Evolutionary conservation across 192 early-diverging fungal genomes (phyloP).

Genomic region (Umbelopsis sp.): DNA sequence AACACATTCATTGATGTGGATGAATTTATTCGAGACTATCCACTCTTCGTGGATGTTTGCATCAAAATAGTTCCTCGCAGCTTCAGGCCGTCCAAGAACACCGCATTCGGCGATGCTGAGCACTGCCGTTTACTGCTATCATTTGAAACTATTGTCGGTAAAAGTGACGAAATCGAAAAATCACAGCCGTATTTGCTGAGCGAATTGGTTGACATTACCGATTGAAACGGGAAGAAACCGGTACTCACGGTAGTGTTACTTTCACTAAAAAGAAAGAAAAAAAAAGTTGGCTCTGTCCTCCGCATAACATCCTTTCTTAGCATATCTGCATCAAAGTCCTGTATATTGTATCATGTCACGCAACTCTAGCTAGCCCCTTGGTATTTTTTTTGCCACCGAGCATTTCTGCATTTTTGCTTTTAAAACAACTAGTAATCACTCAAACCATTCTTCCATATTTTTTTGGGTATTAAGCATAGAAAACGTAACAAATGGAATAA

Average conservation of each 20-base stretch:
- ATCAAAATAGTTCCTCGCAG: conserved; percentile 32
- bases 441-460: too few species aligned
- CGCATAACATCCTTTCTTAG: too few species aligned
- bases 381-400: too few species aligned
- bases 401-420: too few species aligned
- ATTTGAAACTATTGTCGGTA: conserved; percentile 8
- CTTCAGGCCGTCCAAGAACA: not conserved
- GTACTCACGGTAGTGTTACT: not conserved
- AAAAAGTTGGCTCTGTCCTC: too few species aligned
- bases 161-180: conserved; percentile 7
- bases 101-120: not conserved
- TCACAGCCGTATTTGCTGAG: conserved; percentile 16
- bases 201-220: conserved; percentile 10
- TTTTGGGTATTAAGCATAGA: too few species aligned
- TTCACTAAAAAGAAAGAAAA: too few species aligned
- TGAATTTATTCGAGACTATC: conserved; percentile 25
- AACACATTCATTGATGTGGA: conserved; percentile 9
- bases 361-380: too few species aligned
- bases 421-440: too few species aligned
- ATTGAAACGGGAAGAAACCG: not conserved
- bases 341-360: too few species aligned
- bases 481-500: too few species aligned
- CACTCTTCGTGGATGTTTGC: conserved; percentile 43
- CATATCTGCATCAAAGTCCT: too few species aligned
- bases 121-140: not conserved